Base-by-base conservation (phyloP, 305 asterid genomes). In the Andrographis paniculata region DNA sequence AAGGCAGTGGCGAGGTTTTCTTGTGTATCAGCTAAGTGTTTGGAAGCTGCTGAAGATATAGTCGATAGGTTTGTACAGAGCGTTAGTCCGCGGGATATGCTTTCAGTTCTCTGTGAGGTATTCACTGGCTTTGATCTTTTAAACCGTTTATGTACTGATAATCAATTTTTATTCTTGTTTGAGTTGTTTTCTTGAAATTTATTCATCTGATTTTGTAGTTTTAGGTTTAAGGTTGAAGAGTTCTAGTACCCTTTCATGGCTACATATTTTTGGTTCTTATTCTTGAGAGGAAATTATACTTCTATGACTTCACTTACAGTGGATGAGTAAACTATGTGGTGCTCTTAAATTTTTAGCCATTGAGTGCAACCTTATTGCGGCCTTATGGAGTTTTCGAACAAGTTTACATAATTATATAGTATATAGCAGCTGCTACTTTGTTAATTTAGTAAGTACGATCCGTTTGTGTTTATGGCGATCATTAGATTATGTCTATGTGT, bases 51-150 rank as follows among this genome's bases (percentile, higher is more conserved):
- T 6, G 76, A 64, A 55, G 52, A 47, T 4, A 33, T 82, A 41
- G 67, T 85, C 42, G 56, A 72, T 50, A 54, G 21, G 36, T 79
- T 89, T 47, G 64, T 73, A 16, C 69, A 58, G 52, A 69, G 33
- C 54, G 78, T 91, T 39, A 63, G 61, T 64, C 83, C 98, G 2
- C 91, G 96, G 0, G 98, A 89, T 41, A 78, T 85, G 98, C 82
- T 85, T 59, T 55, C 98, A n/a, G 63, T 83, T 66, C 77, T 89
- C 39, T 80, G 80, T 54, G 96, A 74, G 70, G 95, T 88, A 63
- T 43, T 35, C n/a, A 48, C 42, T 52, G 58, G 31, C 14, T 63
- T 39, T 27, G 20, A 31, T 39, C n/a, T 22, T 10, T 14, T 31
- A n/a, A 13, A 22, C 51, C 4, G 7, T 0, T 23, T 13, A 37